These are phyloP conservation scores for Durio zibethinus DNA, from an alignment of 345 rosid genomes.

Conservation along the genomic window DNA sequence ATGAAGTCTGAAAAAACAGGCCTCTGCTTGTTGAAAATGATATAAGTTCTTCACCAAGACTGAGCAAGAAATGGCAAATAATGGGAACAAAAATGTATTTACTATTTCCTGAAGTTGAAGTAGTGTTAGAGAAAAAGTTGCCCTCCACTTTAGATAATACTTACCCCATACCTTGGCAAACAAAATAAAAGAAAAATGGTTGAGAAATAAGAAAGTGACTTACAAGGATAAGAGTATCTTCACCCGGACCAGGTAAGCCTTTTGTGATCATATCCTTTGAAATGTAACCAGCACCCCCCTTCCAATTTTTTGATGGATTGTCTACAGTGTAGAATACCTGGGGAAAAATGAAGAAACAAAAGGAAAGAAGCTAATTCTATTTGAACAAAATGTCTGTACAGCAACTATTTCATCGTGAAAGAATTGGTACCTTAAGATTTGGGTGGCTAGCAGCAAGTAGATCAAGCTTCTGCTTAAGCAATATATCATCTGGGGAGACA, in stretches of 20 bases:
- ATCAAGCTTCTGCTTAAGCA: slow-evolving; percentile 89
- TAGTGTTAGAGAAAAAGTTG: background rate
- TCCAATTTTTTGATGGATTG: slow-evolving; percentile 82
- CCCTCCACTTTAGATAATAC: background rate
- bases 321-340: slow-evolving; percentile 89
- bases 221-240: slow-evolving; percentile 82
- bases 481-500: slow-evolving; percentile 91
- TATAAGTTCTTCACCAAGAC: background rate
- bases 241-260: slow-evolving; percentile 80
- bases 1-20: background rate
- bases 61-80: background rate
- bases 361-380: background rate
- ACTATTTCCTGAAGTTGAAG: background rate
- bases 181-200: background rate
- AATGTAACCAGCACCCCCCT: slow-evolving; percentile 81
- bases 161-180: background rate
- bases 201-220: slow-evolving; percentile 23
- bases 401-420: background rate
- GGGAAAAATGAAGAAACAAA: background rate
- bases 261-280: slow-evolving; percentile 74
- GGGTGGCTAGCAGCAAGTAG: slow-evolving; percentile 74
- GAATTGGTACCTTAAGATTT: slow-evolving; percentile 62
- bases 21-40: background rate
- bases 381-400: background rate
- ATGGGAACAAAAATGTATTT: background rate